phyloP scores from a whole-genome alignment of 176 grass and related monocot genomes.

The Oryza glumipatula region DNA sequence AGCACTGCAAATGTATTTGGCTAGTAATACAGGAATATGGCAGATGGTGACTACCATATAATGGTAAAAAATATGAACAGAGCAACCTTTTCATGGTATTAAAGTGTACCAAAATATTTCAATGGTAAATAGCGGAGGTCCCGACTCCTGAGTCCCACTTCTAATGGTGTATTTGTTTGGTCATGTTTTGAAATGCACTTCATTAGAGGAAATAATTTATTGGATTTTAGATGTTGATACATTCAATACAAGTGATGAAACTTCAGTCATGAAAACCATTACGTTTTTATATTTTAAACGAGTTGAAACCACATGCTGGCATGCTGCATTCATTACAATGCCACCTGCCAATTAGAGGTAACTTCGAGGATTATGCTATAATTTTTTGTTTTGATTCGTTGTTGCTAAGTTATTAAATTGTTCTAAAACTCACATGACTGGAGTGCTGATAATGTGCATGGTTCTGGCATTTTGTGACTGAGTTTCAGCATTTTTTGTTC shows the following conservation, averaged over 20 bases:
- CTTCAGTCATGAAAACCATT: neutral
- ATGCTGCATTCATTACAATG: neutral
- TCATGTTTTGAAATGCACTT: slow-evolving; percentile 2
- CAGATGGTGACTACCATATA: neutral
- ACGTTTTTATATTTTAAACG: neutral
- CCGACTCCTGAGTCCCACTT: neutral
- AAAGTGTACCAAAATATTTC: neutral
- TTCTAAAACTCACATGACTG: neutral
- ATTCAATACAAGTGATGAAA: neutral
- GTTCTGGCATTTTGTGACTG: neutral
- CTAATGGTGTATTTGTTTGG: neutral
- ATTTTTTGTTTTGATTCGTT: neutral
- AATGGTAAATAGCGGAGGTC: neutral
- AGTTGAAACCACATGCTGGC: neutral
- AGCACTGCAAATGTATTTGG: too few species aligned
- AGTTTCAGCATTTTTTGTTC: neutral
- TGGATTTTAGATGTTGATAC: neutral
- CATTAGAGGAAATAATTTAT: neutral
- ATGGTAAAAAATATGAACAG: neutral
- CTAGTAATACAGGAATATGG: neutral
- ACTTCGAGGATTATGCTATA: neutral
- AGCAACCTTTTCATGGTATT: neutral
- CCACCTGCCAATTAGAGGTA: neutral
- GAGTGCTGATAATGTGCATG: neutral
- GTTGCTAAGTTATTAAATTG: neutral